Conservation (phyloP, 768 basidiomycete genomes). For the Kwoniella pini region DNA sequence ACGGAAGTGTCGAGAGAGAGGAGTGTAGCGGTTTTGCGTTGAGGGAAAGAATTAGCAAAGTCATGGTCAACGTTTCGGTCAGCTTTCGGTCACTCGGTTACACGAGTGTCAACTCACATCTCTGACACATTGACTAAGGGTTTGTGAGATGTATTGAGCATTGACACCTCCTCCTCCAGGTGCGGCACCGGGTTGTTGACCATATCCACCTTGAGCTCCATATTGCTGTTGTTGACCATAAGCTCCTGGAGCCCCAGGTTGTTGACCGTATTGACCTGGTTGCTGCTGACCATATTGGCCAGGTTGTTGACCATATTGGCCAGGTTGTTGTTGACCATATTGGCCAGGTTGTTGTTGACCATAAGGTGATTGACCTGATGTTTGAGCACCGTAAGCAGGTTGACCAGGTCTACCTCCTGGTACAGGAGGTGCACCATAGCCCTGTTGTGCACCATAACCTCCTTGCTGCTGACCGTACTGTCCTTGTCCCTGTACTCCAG, state of each 20-base stretch:
- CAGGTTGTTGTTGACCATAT: conserved; percentile 12
- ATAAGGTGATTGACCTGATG: conserved; percentile 13
- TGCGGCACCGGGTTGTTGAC: conserved; percentile 9
- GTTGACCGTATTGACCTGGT: conserved; percentile 9
- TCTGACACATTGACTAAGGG: conserved; percentile 39
- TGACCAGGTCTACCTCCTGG: conserved; percentile 14
- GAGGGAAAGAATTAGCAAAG: too few relatives aligned
- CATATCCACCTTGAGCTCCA: background rate
- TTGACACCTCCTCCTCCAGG: conserved; percentile 27
- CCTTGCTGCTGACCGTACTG: conserved; percentile 25
- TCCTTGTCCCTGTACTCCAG: conserved; percentile 18
- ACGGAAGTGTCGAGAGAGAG: background rate
- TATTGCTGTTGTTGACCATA: conserved; percentile 3
- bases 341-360: conserved; percentile 1
- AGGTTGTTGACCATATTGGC: conserved; percentile 37
- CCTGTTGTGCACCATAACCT: too few relatives aligned
- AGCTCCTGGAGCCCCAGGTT: conserved; percentile 3
- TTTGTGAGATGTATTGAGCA: conserved; percentile 33
- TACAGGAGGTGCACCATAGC: conserved; percentile 14
- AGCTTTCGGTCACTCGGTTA: too few relatives aligned
- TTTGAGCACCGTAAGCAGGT: conserved; percentile 6
- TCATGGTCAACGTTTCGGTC: too few relatives aligned
- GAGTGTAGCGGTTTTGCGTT: too few relatives aligned
- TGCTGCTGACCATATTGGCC: conserved; percentile 27
- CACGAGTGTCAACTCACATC: conserved; percentile 29